Conservation (phyloP, 2,329 filamentous ascomycete species). For the Penicillium vulpinum region DNA sequence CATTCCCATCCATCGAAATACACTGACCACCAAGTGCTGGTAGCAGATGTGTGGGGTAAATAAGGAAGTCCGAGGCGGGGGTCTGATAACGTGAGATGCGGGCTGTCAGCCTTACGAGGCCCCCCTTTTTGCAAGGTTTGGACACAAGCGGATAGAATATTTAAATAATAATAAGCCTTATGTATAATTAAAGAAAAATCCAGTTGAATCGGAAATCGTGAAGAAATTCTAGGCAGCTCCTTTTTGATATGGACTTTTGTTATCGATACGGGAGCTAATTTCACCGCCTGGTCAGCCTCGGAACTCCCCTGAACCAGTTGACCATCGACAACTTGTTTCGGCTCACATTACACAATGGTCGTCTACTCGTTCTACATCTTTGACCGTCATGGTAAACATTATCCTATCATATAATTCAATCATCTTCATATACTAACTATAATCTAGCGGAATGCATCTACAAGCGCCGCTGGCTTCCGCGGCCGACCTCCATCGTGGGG, state of each 20-base stretch:
- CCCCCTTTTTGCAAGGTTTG: background rate
- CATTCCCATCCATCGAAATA: conserved; percentile 17
- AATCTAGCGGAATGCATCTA: conserved; percentile 91
- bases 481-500: conserved; percentile 48
- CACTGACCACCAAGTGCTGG: background rate
- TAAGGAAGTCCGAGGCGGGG: conserved; percentile 17
- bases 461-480: conserved; percentile 76
- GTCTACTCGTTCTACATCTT: conserved; percentile 99
- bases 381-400: conserved; percentile 80
- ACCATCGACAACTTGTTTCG: conserved; percentile 12
- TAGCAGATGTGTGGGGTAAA: conserved; percentile 24
- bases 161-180: background rate
- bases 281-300: conserved; percentile 21
- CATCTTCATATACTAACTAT: conserved; percentile 9
- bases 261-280: conserved; percentile 14
- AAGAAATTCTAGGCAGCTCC: conserved; percentile 18
- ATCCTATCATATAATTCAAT: background rate
- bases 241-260: conserved; percentile 10
- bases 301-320: conserved; percentile 26
- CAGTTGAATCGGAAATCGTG: background rate
- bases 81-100: conserved; percentile 20
- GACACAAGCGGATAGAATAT: background rate
- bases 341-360: conserved; percentile 62
- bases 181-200: background rate
- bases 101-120: conserved; percentile 26